A percentile compares a stretch with the other conserved stretches of the same genome.
Evolutionary conservation across 1,284 basidiomycete species (phyloP).

Genomic region (Heliocybe sulcata): DNA sequence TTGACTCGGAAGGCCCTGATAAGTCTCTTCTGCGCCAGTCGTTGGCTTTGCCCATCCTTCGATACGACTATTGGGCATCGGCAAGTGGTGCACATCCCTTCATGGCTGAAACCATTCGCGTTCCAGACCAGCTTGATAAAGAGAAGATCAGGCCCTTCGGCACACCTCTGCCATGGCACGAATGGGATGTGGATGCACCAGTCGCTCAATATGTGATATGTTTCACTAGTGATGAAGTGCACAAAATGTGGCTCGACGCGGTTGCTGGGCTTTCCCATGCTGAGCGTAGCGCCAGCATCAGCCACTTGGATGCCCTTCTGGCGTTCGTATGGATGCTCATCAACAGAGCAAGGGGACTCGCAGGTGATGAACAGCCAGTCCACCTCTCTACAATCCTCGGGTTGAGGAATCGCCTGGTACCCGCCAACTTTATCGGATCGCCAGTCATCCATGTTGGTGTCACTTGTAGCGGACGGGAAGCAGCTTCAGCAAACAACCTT

Average conservation of each 20-base stretch:
- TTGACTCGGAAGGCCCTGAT: slow-evolving; percentile 20
- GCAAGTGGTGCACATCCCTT: slow-evolving; percentile 16
- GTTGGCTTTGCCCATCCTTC: slow-evolving; percentile 23
- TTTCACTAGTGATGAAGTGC: slow-evolving; percentile 26
- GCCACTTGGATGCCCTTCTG: slow-evolving; percentile 34
- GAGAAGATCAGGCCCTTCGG: slow-evolving; percentile 16
- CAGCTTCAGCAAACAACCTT: slow-evolving; percentile 4
- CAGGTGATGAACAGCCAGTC: slow-evolving; percentile 12
- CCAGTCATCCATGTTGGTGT: slow-evolving; percentile 23
- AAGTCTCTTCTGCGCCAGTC: slow-evolving; percentile 18
- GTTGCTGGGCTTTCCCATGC: slow-evolving; percentile 1
- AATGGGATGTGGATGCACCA: slow-evolving; percentile 26
- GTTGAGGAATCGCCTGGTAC: slow-evolving; percentile 23
- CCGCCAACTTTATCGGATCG: slow-evolving; percentile 28
- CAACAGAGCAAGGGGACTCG: slow-evolving; percentile 24
- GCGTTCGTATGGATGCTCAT: slow-evolving; percentile 33
- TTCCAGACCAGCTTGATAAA: slow-evolving; percentile 14
- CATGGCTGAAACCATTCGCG: background rate
- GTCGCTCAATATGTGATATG: slow-evolving; percentile 25
- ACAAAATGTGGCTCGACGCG: slow-evolving; percentile 23
- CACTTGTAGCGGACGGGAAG: slow-evolving; percentile 6
- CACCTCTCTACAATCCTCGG: slow-evolving; percentile 25
- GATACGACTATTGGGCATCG: slow-evolving; percentile 32
- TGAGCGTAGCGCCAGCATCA: slow-evolving; percentile 13
- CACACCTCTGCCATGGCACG: slow-evolving; percentile 26